Conservation (phyloP, 257 asterid species). For the Lycium barbarum region DNA sequence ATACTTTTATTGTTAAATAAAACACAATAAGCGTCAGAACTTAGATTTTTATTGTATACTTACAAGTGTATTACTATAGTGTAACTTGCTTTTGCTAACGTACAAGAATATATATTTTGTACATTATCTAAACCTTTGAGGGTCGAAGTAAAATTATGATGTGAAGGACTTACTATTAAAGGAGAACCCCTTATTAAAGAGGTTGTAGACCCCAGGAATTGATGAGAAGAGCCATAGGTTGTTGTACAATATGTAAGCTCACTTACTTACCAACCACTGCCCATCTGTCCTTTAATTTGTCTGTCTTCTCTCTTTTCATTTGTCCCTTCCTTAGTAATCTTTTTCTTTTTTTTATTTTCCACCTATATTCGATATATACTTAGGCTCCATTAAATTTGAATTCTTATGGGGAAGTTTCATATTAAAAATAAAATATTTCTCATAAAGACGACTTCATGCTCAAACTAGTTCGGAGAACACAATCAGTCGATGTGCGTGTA, state of each 20-base stretch:
- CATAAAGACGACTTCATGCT: background rate
- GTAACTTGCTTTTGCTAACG: background rate
- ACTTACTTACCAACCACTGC: background rate
- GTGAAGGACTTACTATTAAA: background rate
- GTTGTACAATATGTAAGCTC: background rate
- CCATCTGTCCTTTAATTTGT: background rate
- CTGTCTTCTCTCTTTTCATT: background rate
- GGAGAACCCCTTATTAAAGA: background rate
- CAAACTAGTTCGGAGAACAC: too few species aligned
- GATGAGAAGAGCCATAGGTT: background rate
- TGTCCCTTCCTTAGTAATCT: background rate
- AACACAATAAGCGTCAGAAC: too few species aligned
- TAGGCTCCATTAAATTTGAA: background rate
- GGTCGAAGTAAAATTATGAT: background rate
- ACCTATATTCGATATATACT: too few species aligned
- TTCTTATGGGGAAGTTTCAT: background rate
- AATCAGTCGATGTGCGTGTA: too few species aligned
- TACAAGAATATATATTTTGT: too few species aligned
- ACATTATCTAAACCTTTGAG: background rate
- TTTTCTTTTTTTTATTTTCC: too few species aligned
- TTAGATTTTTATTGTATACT: background rate
- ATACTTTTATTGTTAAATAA: too few species aligned
- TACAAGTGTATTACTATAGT: background rate
- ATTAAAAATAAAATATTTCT: background rate
- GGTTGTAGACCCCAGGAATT: conserved; percentile 16